phyloP scores from a whole-genome alignment of 2,329 filamentous ascomycete genomes.

The Talaromyces atroroseus region DNA sequence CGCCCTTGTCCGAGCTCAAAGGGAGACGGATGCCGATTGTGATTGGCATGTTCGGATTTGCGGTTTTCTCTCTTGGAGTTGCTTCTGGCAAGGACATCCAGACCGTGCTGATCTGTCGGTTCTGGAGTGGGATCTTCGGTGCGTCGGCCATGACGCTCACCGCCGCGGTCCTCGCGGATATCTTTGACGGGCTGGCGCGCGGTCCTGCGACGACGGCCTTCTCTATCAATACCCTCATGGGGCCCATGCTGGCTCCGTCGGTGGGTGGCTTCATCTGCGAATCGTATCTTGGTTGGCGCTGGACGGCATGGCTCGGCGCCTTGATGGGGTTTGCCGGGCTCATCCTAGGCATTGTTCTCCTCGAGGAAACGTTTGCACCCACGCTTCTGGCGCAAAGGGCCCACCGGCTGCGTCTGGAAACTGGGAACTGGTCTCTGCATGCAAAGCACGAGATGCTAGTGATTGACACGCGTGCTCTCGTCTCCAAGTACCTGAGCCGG shows the following conservation, averaged over 20 bases:
- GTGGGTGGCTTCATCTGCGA: constrained; percentile 47
- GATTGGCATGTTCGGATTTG: background rate
- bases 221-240: background rate
- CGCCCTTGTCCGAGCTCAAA: constrained; percentile 16
- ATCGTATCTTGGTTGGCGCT: constrained; percentile 51
- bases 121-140: constrained; percentile 24
- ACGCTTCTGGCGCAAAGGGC: constrained; percentile 51
- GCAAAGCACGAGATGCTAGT: constrained; percentile 51
- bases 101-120: constrained; percentile 23
- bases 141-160: constrained; percentile 25
- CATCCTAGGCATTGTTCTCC: constrained; percentile 1
- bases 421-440: constrained; percentile 54
- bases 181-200: constrained; percentile 8
- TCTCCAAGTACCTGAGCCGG: constrained; percentile 46
- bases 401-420: constrained; percentile 43
- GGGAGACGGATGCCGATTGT: constrained; percentile 7
- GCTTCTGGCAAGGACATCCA: constrained; percentile 29
- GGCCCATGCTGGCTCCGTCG: constrained; percentile 44
- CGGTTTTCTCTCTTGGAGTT: constrained; percentile 33
- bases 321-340: constrained; percentile 42
- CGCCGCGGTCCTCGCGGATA: constrained; percentile 17
- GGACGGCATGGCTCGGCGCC: constrained; percentile 52
- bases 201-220: background rate
- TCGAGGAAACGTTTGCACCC: constrained; percentile 51
- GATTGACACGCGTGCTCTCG: constrained; percentile 43